Conservation (phyloP, 768 basidiomycete species). For the Leucocoprinus birnbaumii region DNA sequence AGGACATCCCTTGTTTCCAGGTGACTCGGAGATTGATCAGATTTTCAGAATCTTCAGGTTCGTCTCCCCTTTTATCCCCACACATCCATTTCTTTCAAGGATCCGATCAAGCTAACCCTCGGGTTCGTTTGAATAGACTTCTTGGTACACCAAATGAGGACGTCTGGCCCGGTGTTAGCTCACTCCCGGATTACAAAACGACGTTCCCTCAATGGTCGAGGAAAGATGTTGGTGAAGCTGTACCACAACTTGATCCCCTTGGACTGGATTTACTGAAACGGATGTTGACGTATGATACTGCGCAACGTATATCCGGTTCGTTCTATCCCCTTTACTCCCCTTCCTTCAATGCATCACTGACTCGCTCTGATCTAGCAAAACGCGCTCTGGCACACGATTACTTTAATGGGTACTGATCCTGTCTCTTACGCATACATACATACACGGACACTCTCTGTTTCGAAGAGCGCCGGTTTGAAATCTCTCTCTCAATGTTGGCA, state of each 20-base stretch:
- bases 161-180: conserved; percentile 86
- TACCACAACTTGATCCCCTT: conserved; percentile 68
- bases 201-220: conserved; percentile 95
- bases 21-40: conserved; percentile 99
- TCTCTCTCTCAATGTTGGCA: too few relatives aligned
- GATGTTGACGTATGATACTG: conserved; percentile 83
- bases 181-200: conserved; percentile 91
- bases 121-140: too few relatives aligned
- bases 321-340: too few relatives aligned
- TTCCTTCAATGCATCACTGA: too few relatives aligned
- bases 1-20: conserved; percentile 89
- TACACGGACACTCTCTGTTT: too few relatives aligned
- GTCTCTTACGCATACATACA: too few relatives aligned
- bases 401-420: too few relatives aligned
- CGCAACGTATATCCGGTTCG: conserved; percentile 89
- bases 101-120: too few relatives aligned
- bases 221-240: conserved; percentile 64
- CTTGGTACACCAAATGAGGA: conserved; percentile 93
- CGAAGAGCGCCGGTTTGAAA: too few relatives aligned
- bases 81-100: neutral
- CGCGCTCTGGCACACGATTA: too few relatives aligned
- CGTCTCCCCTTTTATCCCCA: conserved; percentile 16
- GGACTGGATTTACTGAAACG: conserved; percentile 82
- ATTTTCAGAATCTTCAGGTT: conserved; percentile 99
- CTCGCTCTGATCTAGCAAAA: too few relatives aligned